Percentiles rank a stretch among this genome's conserved stretches.
These are phyloP conservation scores for Aspergillus nidulans DNA, from an alignment of 495 filamentous ascomycete species.

Conservation along the genomic window DNA sequence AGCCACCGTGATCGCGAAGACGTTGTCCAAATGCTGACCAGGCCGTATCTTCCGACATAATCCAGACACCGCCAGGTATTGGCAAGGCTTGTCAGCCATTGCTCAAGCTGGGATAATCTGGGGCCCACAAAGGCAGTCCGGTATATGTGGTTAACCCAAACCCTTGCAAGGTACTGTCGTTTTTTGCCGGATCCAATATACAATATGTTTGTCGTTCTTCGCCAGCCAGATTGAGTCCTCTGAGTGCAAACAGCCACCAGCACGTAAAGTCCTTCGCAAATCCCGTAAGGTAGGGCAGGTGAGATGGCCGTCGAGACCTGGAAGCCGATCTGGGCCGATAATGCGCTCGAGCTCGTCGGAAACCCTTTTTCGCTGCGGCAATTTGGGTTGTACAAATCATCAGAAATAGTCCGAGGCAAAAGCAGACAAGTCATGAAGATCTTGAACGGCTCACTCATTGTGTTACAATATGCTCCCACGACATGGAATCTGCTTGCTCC, in stretches of 20 bases:
- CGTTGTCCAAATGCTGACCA: neutral
- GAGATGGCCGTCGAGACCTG: neutral
- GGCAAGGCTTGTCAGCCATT: no score
- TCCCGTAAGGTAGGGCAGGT: no score
- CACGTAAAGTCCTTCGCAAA: no score
- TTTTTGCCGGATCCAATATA: neutral
- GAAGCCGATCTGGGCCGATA: neutral
- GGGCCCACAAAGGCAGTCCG: no score
- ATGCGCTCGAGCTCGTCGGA: neutral
- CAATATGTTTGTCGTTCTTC: neutral
- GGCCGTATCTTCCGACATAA: neutral
- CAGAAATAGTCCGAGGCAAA: neutral
- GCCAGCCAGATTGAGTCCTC: no score
- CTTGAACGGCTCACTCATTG: neutral
- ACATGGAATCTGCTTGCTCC: neutral
- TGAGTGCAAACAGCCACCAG: no score
- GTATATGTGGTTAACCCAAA: neutral
- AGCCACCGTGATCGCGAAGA: neutral
- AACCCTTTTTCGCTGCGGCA: neutral
- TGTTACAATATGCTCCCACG: neutral
- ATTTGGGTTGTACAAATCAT: neutral
- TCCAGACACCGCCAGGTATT: neutral
- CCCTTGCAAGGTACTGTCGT: neutral
- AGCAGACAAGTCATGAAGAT: neutral
- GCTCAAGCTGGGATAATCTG: neutral